Evolutionary conservation across 345 rosid genomes (phyloP).

Genomic region (Microthlaspi erraticum): DNA sequence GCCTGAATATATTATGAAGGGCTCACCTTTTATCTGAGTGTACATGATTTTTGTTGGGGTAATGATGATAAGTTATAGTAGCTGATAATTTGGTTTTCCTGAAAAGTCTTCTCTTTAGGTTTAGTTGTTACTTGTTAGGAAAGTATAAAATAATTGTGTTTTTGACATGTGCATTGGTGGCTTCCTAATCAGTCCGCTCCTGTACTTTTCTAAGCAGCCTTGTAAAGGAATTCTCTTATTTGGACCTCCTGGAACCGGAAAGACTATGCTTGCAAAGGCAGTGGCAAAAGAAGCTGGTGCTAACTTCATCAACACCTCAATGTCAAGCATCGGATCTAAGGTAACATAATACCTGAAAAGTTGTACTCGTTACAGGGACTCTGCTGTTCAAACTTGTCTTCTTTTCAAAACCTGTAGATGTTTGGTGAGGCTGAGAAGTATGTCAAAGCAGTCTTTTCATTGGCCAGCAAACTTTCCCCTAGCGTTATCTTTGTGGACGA

Average conservation of each 20-base stretch:
- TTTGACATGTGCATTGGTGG: slow-evolving; percentile 7
- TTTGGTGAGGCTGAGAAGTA: slow-evolving; percentile 97
- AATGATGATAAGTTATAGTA: slow-evolving; percentile 10
- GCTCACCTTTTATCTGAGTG: slow-evolving; percentile 2
- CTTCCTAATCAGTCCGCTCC: slow-evolving; percentile 20
- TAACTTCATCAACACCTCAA: slow-evolving; percentile 83
- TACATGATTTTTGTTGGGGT: not conserved
- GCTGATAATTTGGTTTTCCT: slow-evolving; percentile 2
- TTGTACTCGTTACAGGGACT: slow-evolving; percentile 4
- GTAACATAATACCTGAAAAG: slow-evolving; percentile 44
- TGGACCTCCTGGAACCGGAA: slow-evolving; percentile 98
- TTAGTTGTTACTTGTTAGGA: not conserved
- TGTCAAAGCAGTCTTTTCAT: slow-evolving; percentile 87
- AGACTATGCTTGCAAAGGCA: slow-evolving; percentile 97
- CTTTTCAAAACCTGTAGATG: slow-evolving; percentile 62
- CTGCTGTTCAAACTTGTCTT: slow-evolving; percentile 1
- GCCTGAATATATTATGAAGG: not conserved
- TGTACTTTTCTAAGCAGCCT: slow-evolving; percentile 57
- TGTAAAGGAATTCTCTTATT: slow-evolving; percentile 90
- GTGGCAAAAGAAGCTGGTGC: slow-evolving; percentile 99
- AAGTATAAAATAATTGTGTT: not conserved
- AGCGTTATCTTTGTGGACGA: slow-evolving; percentile 93
- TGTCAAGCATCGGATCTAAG: slow-evolving; percentile 94
- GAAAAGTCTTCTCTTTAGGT: not conserved
- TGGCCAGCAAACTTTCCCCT: slow-evolving; percentile 91